These are phyloP conservation scores for Umbellularia californica DNA, from an alignment of 164 flowering plant species.

Conservation along the genomic window DNA sequence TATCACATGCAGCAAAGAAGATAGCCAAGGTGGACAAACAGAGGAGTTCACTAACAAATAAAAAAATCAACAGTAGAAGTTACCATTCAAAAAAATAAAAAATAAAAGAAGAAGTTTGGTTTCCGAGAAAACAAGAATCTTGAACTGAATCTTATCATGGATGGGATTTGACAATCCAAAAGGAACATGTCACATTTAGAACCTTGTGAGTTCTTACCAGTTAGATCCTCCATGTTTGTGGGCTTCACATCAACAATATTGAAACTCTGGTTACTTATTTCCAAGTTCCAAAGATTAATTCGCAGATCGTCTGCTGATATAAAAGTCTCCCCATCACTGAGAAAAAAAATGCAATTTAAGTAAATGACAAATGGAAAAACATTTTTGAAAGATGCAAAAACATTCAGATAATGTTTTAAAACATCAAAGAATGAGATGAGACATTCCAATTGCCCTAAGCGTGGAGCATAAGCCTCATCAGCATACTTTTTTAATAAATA, in stretches of 20 bases:
- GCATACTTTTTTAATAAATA: no score
- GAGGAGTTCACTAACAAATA: background rate
- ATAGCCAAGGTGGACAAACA: background rate
- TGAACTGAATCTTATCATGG: background rate
- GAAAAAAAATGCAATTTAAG: background rate
- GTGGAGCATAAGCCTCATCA: no score
- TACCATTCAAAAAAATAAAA: background rate
- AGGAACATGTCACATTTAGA: background rate
- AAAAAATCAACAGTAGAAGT: background rate
- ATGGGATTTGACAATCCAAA: background rate
- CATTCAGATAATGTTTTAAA: no score
- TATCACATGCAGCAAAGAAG: no score
- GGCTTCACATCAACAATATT: slow-evolving; percentile 99
- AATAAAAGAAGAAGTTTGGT: background rate
- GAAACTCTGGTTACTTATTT: slow-evolving; percentile 97
- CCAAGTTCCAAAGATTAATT: slow-evolving; percentile 97
- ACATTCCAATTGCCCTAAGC: no score
- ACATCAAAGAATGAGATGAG: no score
- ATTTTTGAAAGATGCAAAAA: no score
- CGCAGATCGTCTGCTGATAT: slow-evolving; percentile 98
- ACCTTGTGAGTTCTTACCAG: slow-evolving; percentile 44
- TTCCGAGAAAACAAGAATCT: background rate
- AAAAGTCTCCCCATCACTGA: slow-evolving; percentile 96
- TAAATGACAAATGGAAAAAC: background rate
- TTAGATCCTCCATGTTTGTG: slow-evolving; percentile 97